phyloP scores from a whole-genome alignment of 2,329 filamentous ascomycete genomes.

The Sarocladiaceae sp. region DNA sequence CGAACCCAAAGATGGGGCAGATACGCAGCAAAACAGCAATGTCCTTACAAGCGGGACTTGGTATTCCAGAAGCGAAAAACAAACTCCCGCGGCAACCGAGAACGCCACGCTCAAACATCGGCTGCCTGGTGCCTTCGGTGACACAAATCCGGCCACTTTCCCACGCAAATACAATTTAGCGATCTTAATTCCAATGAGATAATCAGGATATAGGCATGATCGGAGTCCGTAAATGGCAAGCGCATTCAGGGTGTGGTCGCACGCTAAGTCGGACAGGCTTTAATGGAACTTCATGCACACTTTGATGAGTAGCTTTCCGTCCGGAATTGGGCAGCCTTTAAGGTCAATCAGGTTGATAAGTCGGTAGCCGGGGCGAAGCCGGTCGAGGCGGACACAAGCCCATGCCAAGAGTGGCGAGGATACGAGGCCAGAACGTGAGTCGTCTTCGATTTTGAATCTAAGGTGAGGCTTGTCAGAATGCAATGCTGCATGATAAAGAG shows the following conservation, averaged over 20 bases:
- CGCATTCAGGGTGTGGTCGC: no score
- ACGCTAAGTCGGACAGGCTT: no score
- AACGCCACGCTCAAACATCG: not conserved
- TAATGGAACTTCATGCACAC: slow-evolving; percentile 43
- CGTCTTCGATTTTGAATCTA: slow-evolving; percentile 54
- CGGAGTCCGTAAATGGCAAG: no score
- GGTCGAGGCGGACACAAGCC: slow-evolving; percentile 57
- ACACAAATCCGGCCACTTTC: no score
- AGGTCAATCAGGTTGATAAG: slow-evolving; percentile 47
- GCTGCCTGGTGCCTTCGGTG: no score
- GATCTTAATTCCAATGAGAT: no score
- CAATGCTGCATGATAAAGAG: not conserved
- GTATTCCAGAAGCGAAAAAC: no score
- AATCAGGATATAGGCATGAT: no score
- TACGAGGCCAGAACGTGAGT: slow-evolving; percentile 31
- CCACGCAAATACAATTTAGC: no score
- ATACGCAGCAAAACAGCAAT: no score
- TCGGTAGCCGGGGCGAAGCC: slow-evolving; percentile 51
- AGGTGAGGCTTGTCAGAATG: not conserved
- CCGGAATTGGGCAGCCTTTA: slow-evolving; percentile 38
- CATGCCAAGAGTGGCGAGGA: slow-evolving; percentile 41
- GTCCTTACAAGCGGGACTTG: no score
- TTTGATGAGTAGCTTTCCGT: slow-evolving; percentile 47
- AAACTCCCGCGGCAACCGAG: not conserved
- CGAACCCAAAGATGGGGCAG: no score